phyloP scores from a whole-genome alignment of 495 filamentous ascomycete species.

The Penicillium samsonianum region DNA sequence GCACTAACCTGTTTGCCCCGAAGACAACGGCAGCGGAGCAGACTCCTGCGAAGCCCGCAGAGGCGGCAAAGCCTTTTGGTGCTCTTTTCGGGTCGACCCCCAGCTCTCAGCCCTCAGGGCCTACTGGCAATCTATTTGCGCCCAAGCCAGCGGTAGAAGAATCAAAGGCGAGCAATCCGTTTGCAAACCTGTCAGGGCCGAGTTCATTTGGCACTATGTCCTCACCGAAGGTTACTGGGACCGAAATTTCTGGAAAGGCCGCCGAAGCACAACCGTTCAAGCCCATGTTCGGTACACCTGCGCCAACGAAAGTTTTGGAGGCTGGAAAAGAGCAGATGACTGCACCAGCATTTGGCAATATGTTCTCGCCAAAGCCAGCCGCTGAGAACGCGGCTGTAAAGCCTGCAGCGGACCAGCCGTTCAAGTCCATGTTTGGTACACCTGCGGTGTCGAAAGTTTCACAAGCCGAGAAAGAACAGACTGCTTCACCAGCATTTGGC shows the following conservation, averaged over 20 bases:
- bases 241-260: slow-evolving; percentile 3
- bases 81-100: slow-evolving; percentile 7
- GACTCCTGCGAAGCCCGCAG: slow-evolving; percentile 6
- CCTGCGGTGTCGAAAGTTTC: background rate
- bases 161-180: slow-evolving; percentile 7
- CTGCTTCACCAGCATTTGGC: slow-evolving; percentile 4
- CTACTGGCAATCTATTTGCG: slow-evolving; percentile 11
- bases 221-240: slow-evolving; percentile 5
- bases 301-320: slow-evolving; percentile 1
- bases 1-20: slow-evolving; percentile 5
- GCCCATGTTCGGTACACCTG: slow-evolving; percentile 6
- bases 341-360: slow-evolving; percentile 9
- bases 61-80: slow-evolving; percentile 7
- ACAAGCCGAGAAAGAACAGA: background rate
- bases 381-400: slow-evolving; percentile 2
- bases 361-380: slow-evolving; percentile 18
- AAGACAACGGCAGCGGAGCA: slow-evolving; percentile 2
- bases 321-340: background rate
- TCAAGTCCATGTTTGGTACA: slow-evolving; percentile 11
- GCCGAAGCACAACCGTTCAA: slow-evolving; percentile 7
- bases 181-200: slow-evolving; percentile 3
- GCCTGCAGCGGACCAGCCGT: background rate
- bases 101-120: slow-evolving; percentile 1
- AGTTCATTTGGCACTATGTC: background rate
- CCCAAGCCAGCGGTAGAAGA: slow-evolving; percentile 6